A percentile compares a stretch with the other conserved stretches of the same genome.
These are phyloP conservation scores for Bassia scoparia DNA, from an alignment of 148 eudicot genomes.

Conservation along the genomic window DNA sequence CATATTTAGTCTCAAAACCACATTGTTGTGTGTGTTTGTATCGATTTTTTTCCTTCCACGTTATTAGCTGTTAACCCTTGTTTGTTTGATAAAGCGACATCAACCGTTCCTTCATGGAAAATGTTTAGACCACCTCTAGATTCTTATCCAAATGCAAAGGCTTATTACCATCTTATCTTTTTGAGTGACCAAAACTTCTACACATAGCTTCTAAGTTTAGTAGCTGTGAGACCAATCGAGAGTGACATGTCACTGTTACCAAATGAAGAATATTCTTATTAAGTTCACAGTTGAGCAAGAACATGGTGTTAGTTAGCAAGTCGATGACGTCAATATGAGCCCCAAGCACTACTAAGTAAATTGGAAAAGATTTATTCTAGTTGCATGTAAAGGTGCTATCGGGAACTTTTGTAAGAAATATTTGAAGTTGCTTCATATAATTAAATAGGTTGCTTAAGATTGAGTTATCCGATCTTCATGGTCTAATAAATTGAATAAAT, in stretches of 20 bases:
- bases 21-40: neutral
- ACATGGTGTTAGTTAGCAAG: neutral
- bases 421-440: neutral
- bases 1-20: neutral
- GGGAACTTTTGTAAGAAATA: neutral
- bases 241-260: neutral
- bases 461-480: neutral
- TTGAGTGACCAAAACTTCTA: neutral
- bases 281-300: neutral
- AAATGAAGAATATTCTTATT: conserved; percentile 1
- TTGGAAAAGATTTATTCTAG: neutral
- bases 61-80: neutral
- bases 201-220: neutral
- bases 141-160: neutral
- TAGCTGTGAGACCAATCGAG: neutral
- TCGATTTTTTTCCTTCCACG: neutral
- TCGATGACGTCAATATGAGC: neutral
- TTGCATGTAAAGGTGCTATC: neutral
- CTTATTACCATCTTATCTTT: neutral
- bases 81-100: neutral
- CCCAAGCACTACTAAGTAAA: neutral
- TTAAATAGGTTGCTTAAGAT: neutral
- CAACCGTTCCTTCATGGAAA: neutral
- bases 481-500: neutral
- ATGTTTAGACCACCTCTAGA: neutral